Percentiles rank a stretch among this genome's conserved stretches.
Conservation (phyloP, 345 rosid species). For the Pugionium dolabratum region DNA sequence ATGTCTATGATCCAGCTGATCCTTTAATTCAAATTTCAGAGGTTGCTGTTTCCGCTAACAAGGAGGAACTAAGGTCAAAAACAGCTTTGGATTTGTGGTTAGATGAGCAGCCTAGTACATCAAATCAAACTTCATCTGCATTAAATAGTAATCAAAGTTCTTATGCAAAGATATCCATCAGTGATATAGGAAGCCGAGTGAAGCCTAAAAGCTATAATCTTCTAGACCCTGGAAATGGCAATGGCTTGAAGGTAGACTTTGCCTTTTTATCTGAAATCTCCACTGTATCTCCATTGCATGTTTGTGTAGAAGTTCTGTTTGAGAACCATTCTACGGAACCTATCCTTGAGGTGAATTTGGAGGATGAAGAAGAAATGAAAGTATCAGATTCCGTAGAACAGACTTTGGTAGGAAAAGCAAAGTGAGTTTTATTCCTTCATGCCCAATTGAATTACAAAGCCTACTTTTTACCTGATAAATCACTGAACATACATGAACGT, state of each 20-base stretch:
- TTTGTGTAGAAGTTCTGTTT: conserved; percentile 67
- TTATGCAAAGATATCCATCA: conserved; percentile 75
- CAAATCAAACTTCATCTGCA: conserved; percentile 47
- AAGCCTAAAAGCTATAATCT: conserved; percentile 70
- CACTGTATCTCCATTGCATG: conserved; percentile 57
- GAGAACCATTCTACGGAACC: conserved; percentile 70
- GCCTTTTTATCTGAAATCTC: conserved; percentile 75
- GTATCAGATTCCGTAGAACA: conserved; percentile 52
- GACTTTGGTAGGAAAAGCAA: conserved; percentile 48
- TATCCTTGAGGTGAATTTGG: conserved; percentile 55
- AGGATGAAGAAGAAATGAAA: conserved; percentile 60
- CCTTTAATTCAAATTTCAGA: conserved; percentile 84
- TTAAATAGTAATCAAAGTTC: conserved; percentile 48
- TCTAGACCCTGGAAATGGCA: conserved; percentile 75
- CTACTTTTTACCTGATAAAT: not conserved
- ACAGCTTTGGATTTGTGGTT: conserved; percentile 83
- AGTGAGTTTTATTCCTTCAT: conserved; percentile 47
- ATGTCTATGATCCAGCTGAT: conserved; percentile 45
- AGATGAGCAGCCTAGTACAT: conserved; percentile 70
- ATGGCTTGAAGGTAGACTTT: conserved; percentile 84
- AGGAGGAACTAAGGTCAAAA: conserved; percentile 63
- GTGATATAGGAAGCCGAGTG: conserved; percentile 65
- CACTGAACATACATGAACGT: not conserved
- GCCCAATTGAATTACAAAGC: not conserved
- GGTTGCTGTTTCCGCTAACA: conserved; percentile 42